A percentile compares a stretch with the other conserved stretches of the same genome.
These are phyloP conservation scores for Beauveria scarabaeidicola DNA, from an alignment of 2,329 filamentous ascomycete species.

Conservation along the genomic window DNA sequence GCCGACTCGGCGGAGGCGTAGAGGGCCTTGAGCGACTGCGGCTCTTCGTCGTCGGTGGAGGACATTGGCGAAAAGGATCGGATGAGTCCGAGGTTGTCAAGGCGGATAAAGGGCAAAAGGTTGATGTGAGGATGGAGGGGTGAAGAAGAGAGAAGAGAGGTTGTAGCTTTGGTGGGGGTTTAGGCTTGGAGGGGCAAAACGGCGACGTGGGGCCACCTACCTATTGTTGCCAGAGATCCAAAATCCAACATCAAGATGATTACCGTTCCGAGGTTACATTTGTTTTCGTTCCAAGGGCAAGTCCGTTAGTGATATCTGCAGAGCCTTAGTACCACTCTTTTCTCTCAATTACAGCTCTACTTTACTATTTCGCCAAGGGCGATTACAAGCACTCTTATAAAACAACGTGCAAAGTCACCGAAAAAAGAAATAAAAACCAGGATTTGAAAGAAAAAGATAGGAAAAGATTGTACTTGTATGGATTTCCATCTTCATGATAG, in stretches of 20 bases:
- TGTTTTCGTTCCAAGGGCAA: no score
- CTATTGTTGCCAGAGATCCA: neutral
- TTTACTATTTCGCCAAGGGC: no score
- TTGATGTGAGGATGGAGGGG: neutral
- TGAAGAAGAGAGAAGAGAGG: neutral
- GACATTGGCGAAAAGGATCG: constrained; percentile 14
- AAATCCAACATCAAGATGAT: neutral
- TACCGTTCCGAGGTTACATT: no score
- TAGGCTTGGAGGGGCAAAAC: neutral
- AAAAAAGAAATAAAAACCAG: no score
- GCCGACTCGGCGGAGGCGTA: constrained; percentile 43
- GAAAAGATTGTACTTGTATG: no score
- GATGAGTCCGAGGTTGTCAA: neutral
- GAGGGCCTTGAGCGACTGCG: constrained; percentile 41
- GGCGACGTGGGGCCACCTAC: neutral
- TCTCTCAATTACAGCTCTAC: no score
- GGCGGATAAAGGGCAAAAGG: neutral
- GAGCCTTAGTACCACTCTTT: no score
- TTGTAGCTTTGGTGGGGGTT: constrained; percentile 2
- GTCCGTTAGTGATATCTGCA: no score
- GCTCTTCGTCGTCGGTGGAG: constrained; percentile 29
- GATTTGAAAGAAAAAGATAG: no score
- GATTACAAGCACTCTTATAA: no score
- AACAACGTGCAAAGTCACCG: no score
- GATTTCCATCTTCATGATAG: no score